A percentile compares a stretch with the other conserved stretches of the same genome.
Conservation (phyloP, 768 basidiomycete species). For the Termitomyces sp. region DNA sequence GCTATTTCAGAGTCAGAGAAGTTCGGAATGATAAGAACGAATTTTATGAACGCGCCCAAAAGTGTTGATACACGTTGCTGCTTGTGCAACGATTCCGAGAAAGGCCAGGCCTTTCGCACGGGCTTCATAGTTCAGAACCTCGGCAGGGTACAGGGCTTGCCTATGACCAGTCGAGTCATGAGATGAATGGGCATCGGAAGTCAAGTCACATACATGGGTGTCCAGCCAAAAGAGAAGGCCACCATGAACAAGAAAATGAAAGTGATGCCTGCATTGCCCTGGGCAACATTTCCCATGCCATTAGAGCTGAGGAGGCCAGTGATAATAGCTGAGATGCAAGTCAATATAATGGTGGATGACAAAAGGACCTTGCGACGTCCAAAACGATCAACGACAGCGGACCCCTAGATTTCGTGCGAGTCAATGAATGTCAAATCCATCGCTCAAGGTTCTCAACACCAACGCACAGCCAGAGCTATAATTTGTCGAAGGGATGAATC, state of each 20-base stretch:
- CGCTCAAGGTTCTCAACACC: not conserved
- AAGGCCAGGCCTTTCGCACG: conserved; percentile 52
- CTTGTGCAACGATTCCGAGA: conserved; percentile 40
- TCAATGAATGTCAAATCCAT: not conserved
- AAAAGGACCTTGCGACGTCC: conserved; percentile 46
- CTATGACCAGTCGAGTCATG: conserved; percentile 17
- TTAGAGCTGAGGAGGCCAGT: conserved; percentile 39
- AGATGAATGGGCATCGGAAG: not conserved
- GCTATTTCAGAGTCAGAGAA: conserved; percentile 15
- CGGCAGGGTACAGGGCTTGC: conserved; percentile 54
- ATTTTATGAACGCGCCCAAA: conserved; percentile 33
- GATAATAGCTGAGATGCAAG: conserved; percentile 40
- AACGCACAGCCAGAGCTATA: conserved; percentile 3
- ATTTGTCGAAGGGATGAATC: not conserved
- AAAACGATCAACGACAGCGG: conserved; percentile 44
- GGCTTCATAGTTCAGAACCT: conserved; percentile 47
- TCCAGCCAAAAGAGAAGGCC: conserved; percentile 54
- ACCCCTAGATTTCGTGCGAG: conserved; percentile 27
- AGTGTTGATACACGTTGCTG: conserved; percentile 44
- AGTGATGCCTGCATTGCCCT: conserved; percentile 48
- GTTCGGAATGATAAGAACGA: not conserved
- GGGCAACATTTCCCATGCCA: conserved; percentile 28
- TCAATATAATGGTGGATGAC: conserved; percentile 32
- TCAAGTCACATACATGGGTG: conserved; percentile 38
- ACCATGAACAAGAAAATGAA: conserved; percentile 52